Base-by-base conservation (phyloP, 2,329 filamentous ascomycete species). In the Apiospora saccharicola region DNA sequence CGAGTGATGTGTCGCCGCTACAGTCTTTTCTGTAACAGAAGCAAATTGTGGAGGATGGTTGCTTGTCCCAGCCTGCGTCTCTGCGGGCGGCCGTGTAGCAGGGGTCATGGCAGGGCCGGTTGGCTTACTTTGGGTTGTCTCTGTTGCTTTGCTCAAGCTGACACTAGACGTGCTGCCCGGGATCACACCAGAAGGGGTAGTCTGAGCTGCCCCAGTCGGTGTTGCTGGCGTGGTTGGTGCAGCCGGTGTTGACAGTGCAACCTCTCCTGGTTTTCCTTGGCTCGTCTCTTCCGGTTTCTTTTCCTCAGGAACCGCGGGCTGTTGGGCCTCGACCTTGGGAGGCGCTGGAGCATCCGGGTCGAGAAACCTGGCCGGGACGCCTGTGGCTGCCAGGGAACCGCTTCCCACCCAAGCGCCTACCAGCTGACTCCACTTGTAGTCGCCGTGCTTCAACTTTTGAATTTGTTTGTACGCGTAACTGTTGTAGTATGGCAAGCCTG, bases 341-440 rank as follows among this genome's bases (percentile, higher is more conserved):
- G 79, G 79, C 14, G 74, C 75, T 6, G 79, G 80, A 7, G 80
- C 79, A 69, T 79, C 74, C 10, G 84, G 84, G 69, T 86, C 81
- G 53, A 87, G 74, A 80, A 98, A 98, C 70, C 94, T 89, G 72
- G 90, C 91, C 0, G 95, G 96, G 34, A 98, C 95, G 8, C 95
- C 95, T 51, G 86, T 87, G 12, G 93, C 93, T 0, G 94, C 90
- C 76, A 82, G 85, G 80, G 85, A 85, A 75, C 85, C 87, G 75
- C 87, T 89, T 0, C 96, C 96, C 5, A 96, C 92, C 89, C 95
- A 99, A 22, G 92, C 93, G 7, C 94, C 95, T 43, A 97, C 82
- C 76, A 96, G 86, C 43, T 86, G 87, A 80, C 95, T 97, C 93
- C 94, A 99, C 72, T 90, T 90, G 81, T 95, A 95, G 64, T 94